phyloP scores from a whole-genome alignment of 2,329 filamentous ascomycete species.

The Monosporascus sp. region DNA sequence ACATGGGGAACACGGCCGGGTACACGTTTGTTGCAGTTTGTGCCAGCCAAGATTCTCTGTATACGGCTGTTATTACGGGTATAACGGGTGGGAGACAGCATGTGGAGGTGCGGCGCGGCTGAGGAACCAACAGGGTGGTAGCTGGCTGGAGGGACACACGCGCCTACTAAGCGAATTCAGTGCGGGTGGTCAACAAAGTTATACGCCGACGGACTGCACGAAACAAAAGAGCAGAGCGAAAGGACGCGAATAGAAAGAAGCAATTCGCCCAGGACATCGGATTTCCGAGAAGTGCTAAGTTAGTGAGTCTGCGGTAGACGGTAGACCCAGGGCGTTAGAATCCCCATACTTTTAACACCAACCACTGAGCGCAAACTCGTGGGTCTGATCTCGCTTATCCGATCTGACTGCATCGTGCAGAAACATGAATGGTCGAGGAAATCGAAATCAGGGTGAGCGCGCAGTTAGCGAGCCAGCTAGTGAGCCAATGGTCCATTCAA shows the following conservation, averaged over 20 bases:
- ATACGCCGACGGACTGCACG: no score
- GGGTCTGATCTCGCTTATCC: background rate
- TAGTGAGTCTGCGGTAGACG: no score
- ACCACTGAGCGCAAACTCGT: background rate
- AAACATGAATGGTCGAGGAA: slow-evolving; percentile 8
- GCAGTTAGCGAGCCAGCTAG: slow-evolving; percentile 15
- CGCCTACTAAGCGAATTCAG: background rate
- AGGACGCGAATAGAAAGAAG: no score
- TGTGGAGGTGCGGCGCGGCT: background rate
- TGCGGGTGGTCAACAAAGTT: no score
- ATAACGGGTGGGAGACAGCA: background rate
- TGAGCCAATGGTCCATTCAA: background rate
- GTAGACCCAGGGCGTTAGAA: no score
- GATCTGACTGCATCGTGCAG: background rate
- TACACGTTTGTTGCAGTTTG: background rate
- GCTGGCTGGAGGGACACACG: background rate
- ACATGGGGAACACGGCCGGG: background rate
- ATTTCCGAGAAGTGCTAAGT: background rate
- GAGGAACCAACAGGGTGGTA: background rate
- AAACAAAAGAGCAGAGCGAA: no score
- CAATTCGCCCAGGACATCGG: background rate
- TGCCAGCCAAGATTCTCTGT: background rate
- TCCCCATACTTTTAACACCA: background rate
- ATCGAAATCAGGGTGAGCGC: slow-evolving; percentile 9
- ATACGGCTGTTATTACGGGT: background rate